Evolutionary conservation across 495 filamentous ascomycete genomes (phyloP).

Genomic region (Penicillium herquei): DNA sequence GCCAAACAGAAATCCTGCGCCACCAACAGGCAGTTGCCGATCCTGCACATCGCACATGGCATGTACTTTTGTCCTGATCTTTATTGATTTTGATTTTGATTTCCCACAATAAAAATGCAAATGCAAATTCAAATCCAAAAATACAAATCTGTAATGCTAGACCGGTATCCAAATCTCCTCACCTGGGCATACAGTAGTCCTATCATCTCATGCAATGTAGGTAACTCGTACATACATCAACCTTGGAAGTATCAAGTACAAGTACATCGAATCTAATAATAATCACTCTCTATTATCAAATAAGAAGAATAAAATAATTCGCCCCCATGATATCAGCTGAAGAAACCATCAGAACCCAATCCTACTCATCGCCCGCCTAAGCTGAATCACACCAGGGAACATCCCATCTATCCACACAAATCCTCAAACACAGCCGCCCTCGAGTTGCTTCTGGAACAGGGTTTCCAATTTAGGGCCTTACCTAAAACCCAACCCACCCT

Average conservation of each 20-base stretch:
- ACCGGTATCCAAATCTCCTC: too few relatives aligned
- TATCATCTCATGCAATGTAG: too few relatives aligned
- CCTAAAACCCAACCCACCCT: background rate
- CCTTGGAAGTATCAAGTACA: too few relatives aligned
- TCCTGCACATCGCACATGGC: constrained; percentile 29
- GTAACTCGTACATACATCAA: too few relatives aligned
- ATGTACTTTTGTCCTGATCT: constrained; percentile 9
- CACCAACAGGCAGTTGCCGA: constrained; percentile 23
- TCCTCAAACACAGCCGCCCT: background rate
- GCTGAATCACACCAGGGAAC: background rate
- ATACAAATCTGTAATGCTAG: too few relatives aligned
- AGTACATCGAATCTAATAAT: too few relatives aligned
- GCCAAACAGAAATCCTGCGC: constrained; percentile 19
- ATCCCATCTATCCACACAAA: too few relatives aligned
- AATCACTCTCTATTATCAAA: background rate
- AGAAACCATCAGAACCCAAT: background rate
- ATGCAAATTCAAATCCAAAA: too few relatives aligned
- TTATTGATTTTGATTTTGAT: background rate
- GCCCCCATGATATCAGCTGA: background rate
- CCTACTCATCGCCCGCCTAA: background rate
- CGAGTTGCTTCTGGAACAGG: constrained; percentile 1
- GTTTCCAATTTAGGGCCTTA: background rate
- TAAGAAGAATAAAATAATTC: background rate
- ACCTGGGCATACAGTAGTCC: too few relatives aligned
- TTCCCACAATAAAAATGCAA: background rate